phyloP scores from a whole-genome alignment of 176 grass and related monocot species.

The Zizania latifolia region DNA sequence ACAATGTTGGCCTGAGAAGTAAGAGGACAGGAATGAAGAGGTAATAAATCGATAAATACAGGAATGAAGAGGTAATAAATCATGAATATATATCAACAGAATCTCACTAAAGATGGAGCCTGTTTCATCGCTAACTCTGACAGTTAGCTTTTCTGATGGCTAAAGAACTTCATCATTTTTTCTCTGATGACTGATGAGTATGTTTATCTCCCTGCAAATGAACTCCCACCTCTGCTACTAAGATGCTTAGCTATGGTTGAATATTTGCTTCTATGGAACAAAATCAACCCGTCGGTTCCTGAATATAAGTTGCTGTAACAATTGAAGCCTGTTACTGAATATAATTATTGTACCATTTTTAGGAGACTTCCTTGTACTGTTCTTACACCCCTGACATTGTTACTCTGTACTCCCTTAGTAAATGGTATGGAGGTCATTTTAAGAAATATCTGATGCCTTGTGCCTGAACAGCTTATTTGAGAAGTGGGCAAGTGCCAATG shows the following conservation, averaged over 20 bases:
- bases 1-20: neutral
- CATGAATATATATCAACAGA: neutral
- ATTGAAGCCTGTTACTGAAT: neutral
- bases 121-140: neutral
- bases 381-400: neutral
- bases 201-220: neutral
- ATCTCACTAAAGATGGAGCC: neutral
- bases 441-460: neutral
- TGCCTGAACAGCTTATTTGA: neutral
- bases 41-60: neutral
- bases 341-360: neutral
- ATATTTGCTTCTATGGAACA: neutral
- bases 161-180: neutral
- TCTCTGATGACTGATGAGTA: neutral
- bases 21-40: neutral
- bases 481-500: neutral
- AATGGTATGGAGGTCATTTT: neutral
- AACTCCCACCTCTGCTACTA: neutral
- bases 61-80: neutral
- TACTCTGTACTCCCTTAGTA: neutral
- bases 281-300: neutral
- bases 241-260: neutral
- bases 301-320: conserved; percentile 1
- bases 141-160: neutral
- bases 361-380: neutral